Evolutionary conservation across 2,329 filamentous ascomycete genomes (phyloP).

Genomic region (Colletotrichum orbiculare): DNA sequence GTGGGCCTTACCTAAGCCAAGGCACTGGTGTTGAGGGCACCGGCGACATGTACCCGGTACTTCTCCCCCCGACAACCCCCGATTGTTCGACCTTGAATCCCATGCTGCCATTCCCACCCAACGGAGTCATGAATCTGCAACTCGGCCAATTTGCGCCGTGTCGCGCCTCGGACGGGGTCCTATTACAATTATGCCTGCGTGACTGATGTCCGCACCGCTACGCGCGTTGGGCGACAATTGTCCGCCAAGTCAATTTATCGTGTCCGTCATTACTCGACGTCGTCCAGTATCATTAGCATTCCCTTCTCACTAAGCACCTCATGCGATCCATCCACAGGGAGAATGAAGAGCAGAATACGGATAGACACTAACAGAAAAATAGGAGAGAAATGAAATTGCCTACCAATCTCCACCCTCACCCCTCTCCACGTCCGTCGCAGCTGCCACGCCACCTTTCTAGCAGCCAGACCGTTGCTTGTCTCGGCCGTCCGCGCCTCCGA

Average conservation of each 20-base stretch:
- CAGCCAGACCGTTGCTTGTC: slow-evolving; percentile 25
- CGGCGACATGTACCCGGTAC: slow-evolving; percentile 22
- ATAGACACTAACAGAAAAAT: no score
- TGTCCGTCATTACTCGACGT: background rate
- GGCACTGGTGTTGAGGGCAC: background rate
- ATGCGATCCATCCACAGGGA: no score
- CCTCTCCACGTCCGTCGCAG: background rate
- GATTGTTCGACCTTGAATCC: slow-evolving; percentile 23
- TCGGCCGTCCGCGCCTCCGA: slow-evolving; percentile 20
- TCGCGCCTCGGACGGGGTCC: slow-evolving; percentile 15
- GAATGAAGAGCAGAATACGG: no score
- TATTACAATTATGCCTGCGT: no score
- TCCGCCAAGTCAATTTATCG: background rate
- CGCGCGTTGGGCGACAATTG: slow-evolving; percentile 12
- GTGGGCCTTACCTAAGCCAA: background rate
- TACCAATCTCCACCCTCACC: slow-evolving; percentile 2
- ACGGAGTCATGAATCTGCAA: slow-evolving; percentile 24
- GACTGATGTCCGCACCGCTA: background rate
- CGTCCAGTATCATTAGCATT: background rate
- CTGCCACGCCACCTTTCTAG: background rate
- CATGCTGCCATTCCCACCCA: slow-evolving; percentile 20
- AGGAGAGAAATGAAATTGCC: no score
- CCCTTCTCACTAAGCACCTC: no score
- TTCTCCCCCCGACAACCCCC: slow-evolving; percentile 21
- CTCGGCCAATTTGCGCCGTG: slow-evolving; percentile 28